These are phyloP conservation scores for Furcasterigmium sp. DNA, from an alignment of 2,329 filamentous ascomycete genomes.

Conservation along the genomic window DNA sequence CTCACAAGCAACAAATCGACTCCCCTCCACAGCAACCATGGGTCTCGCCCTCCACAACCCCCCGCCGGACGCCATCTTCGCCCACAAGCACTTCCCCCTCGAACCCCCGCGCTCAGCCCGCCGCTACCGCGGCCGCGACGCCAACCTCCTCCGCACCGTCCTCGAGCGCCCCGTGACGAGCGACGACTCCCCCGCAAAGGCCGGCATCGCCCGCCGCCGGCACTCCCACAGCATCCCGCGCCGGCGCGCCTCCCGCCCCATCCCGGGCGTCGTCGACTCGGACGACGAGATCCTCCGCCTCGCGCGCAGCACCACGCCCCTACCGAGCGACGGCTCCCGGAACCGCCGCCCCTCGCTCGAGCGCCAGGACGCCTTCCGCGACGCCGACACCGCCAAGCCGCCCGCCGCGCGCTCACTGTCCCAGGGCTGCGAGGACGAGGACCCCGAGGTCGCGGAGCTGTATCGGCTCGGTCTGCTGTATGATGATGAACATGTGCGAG, in stretches of 20 bases:
- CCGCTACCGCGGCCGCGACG: not conserved
- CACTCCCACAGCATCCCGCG: not conserved
- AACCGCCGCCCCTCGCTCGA: slow-evolving; percentile 33
- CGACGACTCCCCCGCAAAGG: not conserved
- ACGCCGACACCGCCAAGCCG: slow-evolving; percentile 28
- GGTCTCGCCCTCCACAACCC: slow-evolving; percentile 8
- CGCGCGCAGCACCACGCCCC: slow-evolving; percentile 25
- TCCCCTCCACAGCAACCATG: slow-evolving; percentile 3
- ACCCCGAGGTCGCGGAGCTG: slow-evolving; percentile 32
- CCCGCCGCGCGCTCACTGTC: no score
- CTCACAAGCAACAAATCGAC: no score
- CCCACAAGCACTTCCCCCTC: not conserved
- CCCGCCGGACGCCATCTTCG: not conserved
- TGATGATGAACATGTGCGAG: slow-evolving; percentile 30
- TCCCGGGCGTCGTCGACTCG: not conserved
- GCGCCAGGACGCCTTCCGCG: slow-evolving; percentile 41
- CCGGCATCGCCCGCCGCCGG: not conserved
- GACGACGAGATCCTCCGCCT: slow-evolving; percentile 26
- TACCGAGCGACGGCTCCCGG: slow-evolving; percentile 28
- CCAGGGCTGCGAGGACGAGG: slow-evolving; percentile 20
- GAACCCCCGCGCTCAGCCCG: not conserved
- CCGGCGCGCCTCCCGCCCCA: not conserved
- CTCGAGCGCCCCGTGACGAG: not conserved
- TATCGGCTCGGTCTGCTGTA: slow-evolving; percentile 40
- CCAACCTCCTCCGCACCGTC: not conserved